Conservation (phyloP, 1,139 yeast genomes). For the Saccharomyces hybrid region DNA sequence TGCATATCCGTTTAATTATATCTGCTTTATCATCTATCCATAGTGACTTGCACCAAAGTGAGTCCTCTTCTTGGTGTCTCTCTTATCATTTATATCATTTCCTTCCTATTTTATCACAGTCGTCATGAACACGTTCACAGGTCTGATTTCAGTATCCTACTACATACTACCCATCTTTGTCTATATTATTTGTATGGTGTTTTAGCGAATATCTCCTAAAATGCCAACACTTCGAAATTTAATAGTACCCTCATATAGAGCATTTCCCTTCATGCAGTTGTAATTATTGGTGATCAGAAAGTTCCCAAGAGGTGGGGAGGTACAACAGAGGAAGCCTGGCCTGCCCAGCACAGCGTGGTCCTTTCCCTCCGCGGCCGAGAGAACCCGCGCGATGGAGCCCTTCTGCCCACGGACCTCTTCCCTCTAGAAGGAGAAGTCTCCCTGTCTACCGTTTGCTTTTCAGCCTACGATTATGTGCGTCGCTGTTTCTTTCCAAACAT, state of each 20-base stretch:
- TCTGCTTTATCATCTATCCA: too few species aligned
- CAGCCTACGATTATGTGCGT: too few species aligned
- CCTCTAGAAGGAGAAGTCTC: too few species aligned
- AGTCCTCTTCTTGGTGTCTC: too few species aligned
- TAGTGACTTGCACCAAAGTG: too few species aligned
- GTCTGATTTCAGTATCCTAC: neutral
- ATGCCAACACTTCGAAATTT: neutral
- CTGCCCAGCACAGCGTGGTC: neutral
- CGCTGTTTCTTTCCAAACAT: too few species aligned
- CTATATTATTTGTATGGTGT: slow-evolving; percentile 18
- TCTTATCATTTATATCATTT: too few species aligned
- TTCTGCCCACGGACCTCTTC: too few species aligned
- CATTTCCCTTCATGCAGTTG: neutral
- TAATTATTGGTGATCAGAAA: neutral
- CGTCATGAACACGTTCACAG: neutral
- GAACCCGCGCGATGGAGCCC: neutral
- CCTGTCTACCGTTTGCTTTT: too few species aligned
- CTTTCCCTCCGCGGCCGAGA: neutral
- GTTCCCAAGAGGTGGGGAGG: neutral
- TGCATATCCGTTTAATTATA: too few species aligned
- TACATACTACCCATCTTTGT: slow-evolving; percentile 64
- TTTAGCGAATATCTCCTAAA: neutral
- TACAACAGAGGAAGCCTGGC: neutral
- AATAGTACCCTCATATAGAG: neutral
- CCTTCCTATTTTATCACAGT: neutral